These are phyloP conservation scores for Orbilia oligospora DNA, from an alignment of 2,329 filamentous ascomycete genomes.

Conservation along the genomic window DNA sequence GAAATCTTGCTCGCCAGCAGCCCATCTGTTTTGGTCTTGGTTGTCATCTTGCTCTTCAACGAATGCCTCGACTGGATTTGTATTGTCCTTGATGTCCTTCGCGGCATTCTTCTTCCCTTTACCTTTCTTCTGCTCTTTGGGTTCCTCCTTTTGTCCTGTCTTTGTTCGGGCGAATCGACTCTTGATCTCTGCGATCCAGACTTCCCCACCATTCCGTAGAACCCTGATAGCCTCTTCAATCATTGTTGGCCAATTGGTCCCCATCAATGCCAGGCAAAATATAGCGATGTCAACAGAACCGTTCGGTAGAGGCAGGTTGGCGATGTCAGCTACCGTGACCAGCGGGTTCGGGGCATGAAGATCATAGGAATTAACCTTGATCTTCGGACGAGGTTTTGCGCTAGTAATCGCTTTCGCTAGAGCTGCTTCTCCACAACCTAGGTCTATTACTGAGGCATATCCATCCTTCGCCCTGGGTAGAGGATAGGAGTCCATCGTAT, in stretches of 20 bases:
- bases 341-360: constrained; percentile 80
- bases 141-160: constrained; percentile 71
- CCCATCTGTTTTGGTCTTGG: constrained; percentile 77
- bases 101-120: constrained; percentile 70
- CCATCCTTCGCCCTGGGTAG: constrained; percentile 67
- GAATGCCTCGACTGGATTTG: constrained; percentile 72
- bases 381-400: constrained; percentile 66
- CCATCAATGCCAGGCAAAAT: constrained; percentile 98
- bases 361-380: constrained; percentile 88
- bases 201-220: constrained; percentile 91
- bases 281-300: constrained; percentile 86
- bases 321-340: constrained; percentile 90
- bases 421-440: constrained; percentile 92
- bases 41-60: constrained; percentile 79
- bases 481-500: constrained; percentile 56
- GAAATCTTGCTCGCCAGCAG: constrained; percentile 84
- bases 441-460: constrained; percentile 84
- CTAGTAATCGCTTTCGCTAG: constrained; percentile 77
- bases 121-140: constrained; percentile 64
- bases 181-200: constrained; percentile 98
- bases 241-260: constrained; percentile 97
- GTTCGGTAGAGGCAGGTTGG: constrained; percentile 81
- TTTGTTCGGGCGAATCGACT: constrained; percentile 79
- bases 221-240: constrained; percentile 95
- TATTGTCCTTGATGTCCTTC: constrained; percentile 69